Evolutionary conservation across 1,284 basidiomycete species (phyloP).

Genomic region (Malassezia equina): DNA sequence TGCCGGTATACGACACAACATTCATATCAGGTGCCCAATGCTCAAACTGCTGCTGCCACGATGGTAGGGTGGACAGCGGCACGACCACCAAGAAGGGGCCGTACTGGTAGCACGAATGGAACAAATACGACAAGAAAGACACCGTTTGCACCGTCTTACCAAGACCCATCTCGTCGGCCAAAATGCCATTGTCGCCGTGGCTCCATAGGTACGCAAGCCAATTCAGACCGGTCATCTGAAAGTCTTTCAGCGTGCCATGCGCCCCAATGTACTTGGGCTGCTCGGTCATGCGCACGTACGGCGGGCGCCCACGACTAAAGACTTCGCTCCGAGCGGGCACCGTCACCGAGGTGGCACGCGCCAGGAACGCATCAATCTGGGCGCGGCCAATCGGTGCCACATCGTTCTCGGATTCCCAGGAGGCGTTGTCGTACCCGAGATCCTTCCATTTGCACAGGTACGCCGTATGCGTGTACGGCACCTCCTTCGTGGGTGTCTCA

Average conservation of each 20-base stretch:
- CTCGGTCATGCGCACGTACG: constrained; percentile 73
- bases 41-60: constrained; percentile 93
- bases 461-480: constrained; percentile 57
- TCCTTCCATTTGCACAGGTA: constrained; percentile 98
- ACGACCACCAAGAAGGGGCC: constrained; percentile 97
- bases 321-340: constrained; percentile 75
- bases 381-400: constrained; percentile 56
- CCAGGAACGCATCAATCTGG: constrained; percentile 70
- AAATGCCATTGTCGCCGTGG: constrained; percentile 86
- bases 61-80: constrained; percentile 93
- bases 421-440: constrained; percentile 86
- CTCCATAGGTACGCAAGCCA: constrained; percentile 96
- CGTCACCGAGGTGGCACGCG: constrained; percentile 65
- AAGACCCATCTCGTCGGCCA: constrained; percentile 98
- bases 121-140: constrained; percentile 87
- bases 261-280: constrained; percentile 75
- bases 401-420: constrained; percentile 76
- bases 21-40: constrained; percentile 89
- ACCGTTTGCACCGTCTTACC: constrained; percentile 97
- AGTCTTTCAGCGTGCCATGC: constrained; percentile 79
- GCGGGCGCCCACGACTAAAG: constrained; percentile 65
- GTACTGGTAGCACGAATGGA: constrained; percentile 78
- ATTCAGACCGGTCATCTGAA: constrained; percentile 94
- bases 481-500: constrained; percentile 54
- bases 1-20: constrained; percentile 85